A percentile compares a stretch with the other conserved stretches of the same genome.
Conservation (phyloP, 2,329 filamentous ascomycete species). For the Cladophialophora yegresii region DNA sequence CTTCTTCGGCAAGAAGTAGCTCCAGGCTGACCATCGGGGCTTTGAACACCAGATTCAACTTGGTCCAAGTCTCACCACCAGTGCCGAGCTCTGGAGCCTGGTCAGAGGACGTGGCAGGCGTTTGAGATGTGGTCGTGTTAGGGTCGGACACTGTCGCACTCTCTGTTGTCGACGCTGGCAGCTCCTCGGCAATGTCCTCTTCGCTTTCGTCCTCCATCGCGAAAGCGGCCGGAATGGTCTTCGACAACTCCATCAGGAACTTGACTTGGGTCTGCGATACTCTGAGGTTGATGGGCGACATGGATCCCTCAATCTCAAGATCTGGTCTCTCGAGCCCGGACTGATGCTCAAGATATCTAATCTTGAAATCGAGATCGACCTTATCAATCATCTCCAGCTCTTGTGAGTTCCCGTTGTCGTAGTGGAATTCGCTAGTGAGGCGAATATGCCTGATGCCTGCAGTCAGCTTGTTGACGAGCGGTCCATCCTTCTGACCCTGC, state of each 20-base stretch:
- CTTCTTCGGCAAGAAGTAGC: constrained; percentile 73
- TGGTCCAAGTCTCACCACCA: constrained; percentile 77
- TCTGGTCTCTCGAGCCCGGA: constrained; percentile 77
- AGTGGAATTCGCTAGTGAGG: constrained; percentile 86
- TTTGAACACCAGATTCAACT: constrained; percentile 87
- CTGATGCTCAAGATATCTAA: constrained; percentile 87
- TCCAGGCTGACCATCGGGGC: constrained; percentile 86
- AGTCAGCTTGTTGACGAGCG: constrained; percentile 83
- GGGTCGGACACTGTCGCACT: constrained; percentile 52
- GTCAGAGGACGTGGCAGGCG: constrained; percentile 50
- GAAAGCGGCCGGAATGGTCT: constrained; percentile 85
- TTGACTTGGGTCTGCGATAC: constrained; percentile 90
- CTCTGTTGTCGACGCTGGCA: constrained; percentile 60
- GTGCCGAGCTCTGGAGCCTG: constrained; percentile 71
- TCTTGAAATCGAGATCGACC: constrained; percentile 88
- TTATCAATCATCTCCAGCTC: constrained; percentile 96
- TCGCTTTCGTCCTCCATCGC: constrained; percentile 69
- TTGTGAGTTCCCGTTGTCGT: constrained; percentile 69
- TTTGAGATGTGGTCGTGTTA: constrained; percentile 49
- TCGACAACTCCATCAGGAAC: constrained; percentile 82
- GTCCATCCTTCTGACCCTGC: constrained; percentile 71
- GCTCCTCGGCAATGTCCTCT: constrained; percentile 72
- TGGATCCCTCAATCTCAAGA: constrained; percentile 82
- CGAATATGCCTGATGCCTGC: constrained; percentile 90
- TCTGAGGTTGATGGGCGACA: constrained; percentile 89